Percentiles rank a stretch among this genome's conserved stretches.
phyloP scores from a whole-genome alignment of 2,329 filamentous ascomycete species.

The Fusarium tanahbumbuense region DNA sequence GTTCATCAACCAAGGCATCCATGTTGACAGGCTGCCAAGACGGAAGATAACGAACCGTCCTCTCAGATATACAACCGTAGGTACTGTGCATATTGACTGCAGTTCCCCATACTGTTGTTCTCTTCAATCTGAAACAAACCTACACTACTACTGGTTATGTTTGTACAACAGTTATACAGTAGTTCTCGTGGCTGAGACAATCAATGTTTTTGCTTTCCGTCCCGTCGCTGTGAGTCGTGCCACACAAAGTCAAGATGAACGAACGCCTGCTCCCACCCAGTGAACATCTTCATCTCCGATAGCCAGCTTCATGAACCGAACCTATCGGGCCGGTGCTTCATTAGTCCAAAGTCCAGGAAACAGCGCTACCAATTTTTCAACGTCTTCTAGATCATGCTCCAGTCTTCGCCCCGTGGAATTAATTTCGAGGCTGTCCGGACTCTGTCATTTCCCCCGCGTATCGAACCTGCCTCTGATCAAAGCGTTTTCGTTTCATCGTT shows the following conservation, averaged over 20 bases:
- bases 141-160: not conserved
- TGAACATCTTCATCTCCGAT: conserved; percentile 9
- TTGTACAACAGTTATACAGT: not conserved
- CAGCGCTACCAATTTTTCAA: not conserved
- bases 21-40: conserved; percentile 4
- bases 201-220: not conserved
- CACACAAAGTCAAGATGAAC: not conserved
- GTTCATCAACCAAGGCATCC: not conserved
- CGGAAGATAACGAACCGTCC: not conserved
- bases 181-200: conserved; percentile 3
- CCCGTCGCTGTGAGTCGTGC: not conserved
- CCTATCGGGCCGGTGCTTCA: conserved; percentile 8
- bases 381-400: not conserved
- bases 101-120: not conserved
- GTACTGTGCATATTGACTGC: not conserved
- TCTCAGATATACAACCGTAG: not conserved
- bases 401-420: not conserved
- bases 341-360: not conserved
- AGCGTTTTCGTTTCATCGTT: conserved; percentile 28
- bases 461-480: conserved; percentile 20
- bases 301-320: conserved; percentile 9
- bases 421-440: conserved; percentile 8
- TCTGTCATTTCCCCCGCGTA: not conserved
- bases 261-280: not conserved
- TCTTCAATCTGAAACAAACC: not conserved